Evolutionary conservation across 2,329 filamentous ascomycete genomes (phyloP).

Genomic region (Teratosphaeria destructans): DNA sequence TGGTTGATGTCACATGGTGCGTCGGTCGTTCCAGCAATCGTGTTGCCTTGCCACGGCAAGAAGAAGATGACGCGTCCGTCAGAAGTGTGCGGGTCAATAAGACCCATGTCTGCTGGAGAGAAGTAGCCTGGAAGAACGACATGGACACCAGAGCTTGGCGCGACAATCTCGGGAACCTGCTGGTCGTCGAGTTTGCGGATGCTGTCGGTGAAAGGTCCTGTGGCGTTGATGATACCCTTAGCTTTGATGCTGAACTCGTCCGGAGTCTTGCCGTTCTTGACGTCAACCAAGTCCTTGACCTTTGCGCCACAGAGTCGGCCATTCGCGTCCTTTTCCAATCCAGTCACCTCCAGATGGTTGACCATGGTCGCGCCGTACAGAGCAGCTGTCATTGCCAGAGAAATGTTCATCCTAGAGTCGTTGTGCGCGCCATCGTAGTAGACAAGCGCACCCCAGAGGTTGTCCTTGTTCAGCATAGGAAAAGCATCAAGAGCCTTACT

Average conservation of each 20-base stretch:
- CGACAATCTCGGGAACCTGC: constrained; percentile 63
- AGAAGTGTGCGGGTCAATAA: constrained; percentile 77
- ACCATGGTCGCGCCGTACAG: constrained; percentile 73
- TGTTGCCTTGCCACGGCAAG: constrained; percentile 86
- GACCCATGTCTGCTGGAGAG: constrained; percentile 73
- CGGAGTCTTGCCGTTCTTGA: constrained; percentile 51
- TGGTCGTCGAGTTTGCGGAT: constrained; percentile 78
- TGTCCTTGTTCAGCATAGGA: constrained; percentile 74
- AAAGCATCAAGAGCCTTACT: constrained; percentile 81
- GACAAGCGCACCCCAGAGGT: constrained; percentile 69
- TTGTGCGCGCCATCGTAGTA: constrained; percentile 92
- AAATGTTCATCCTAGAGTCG: constrained; percentile 86
- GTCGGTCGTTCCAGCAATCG: constrained; percentile 81
- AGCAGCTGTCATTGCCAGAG: constrained; percentile 78
- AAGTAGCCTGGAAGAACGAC: constrained; percentile 81
- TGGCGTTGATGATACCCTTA: constrained; percentile 79
- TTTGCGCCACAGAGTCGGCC: constrained; percentile 65
- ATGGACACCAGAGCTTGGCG: constrained; percentile 76
- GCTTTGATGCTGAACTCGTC: constrained; percentile 62
- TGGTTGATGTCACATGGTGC: constrained; percentile 60
- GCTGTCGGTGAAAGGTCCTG: constrained; percentile 76
- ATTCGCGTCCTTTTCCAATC: constrained; percentile 60
- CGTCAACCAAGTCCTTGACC: constrained; percentile 59
- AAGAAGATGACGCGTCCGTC: constrained; percentile 90
- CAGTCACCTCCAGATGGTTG: constrained; percentile 73